phyloP scores from a whole-genome alignment of 2,329 filamentous ascomycete genomes.

The Alternaria consortialis region DNA sequence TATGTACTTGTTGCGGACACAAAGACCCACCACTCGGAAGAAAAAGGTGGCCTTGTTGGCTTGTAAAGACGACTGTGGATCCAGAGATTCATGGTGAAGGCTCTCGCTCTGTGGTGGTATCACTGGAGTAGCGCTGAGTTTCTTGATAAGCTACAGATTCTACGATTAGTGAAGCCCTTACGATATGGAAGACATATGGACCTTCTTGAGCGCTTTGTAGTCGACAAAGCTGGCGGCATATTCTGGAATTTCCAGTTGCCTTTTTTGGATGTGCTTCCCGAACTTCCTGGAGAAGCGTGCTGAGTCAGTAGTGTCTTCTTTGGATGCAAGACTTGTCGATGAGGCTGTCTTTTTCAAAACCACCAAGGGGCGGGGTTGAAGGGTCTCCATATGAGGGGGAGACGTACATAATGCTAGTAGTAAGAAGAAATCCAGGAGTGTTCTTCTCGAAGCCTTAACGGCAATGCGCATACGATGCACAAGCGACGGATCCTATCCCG shows the following conservation, averaged over 20 bases:
- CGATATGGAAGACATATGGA: conserved; percentile 52
- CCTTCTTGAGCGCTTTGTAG: conserved; percentile 99
- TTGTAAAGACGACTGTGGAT: conserved; percentile 89
- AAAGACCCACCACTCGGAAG: conserved; percentile 81
- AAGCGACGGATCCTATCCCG: conserved; percentile 40
- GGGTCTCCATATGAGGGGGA: conserved; percentile 46
- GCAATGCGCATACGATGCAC: conserved; percentile 39
- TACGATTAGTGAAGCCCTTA: conserved; percentile 21
- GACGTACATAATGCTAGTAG: conserved; percentile 50
- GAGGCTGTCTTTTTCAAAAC: conserved; percentile 46
- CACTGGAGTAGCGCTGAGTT: conserved; percentile 89
- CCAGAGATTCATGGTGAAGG: conserved; percentile 58
- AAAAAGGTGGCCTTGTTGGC: conserved; percentile 99
- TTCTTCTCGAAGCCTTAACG: conserved; percentile 29
- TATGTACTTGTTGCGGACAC: neutral
- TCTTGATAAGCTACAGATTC: conserved; percentile 86
- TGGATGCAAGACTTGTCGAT: conserved; percentile 47
- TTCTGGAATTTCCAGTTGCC: conserved; percentile 98
- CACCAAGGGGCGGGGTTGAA: conserved; percentile 39
- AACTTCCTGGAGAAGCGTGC: conserved; percentile 81
- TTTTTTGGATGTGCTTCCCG: conserved; percentile 98
- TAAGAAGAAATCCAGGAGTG: conserved; percentile 31
- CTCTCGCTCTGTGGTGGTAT: conserved; percentile 78
- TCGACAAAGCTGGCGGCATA: conserved; percentile 99
- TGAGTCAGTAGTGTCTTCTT: conserved; percentile 51